phyloP scores from a whole-genome alignment of 73 alveolate species.

The Stentor coeruleus region DNA sequence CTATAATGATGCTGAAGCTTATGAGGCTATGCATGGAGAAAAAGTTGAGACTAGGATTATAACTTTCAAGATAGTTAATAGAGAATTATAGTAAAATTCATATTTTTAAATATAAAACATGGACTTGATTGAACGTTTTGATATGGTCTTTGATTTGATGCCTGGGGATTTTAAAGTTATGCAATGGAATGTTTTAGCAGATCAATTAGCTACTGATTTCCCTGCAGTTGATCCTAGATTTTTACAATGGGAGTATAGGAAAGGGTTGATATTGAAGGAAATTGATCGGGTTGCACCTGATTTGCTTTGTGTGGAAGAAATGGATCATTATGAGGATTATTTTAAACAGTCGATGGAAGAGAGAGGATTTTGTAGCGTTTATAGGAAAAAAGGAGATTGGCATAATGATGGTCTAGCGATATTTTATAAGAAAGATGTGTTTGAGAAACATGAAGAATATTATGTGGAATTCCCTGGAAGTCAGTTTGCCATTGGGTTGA shows the following conservation, averaged over 20 bases:
- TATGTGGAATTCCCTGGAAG: not conserved
- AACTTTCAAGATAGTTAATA: not conserved
- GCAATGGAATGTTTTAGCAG: slow-evolving; percentile 18
- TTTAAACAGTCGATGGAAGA: not conserved
- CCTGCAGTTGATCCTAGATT: not conserved
- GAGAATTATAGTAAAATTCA: not conserved
- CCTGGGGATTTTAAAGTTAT: not conserved
- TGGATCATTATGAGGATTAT: not conserved
- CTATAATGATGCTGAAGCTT: slow-evolving; percentile 1
- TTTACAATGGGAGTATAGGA: not conserved
- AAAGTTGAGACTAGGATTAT: not conserved
- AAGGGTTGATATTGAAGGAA: not conserved
- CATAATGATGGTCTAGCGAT: not conserved
- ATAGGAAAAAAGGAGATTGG: not conserved
- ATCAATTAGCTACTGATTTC: slow-evolving; percentile 1
- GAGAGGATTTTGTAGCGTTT: not conserved
- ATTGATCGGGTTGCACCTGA: not conserved
- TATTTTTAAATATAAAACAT: too few relatives aligned
- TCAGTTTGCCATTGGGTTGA: slow-evolving; percentile 12
- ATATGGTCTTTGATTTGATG: too few relatives aligned
- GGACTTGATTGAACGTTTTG: too few relatives aligned
- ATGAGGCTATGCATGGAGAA: slow-evolving; percentile 9
- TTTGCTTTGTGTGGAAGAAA: not conserved
- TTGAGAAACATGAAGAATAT: not conserved
- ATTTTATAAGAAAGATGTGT: not conserved